phyloP scores from a whole-genome alignment of 2,329 filamentous ascomycete species.

The Fusarium scirpi region DNA sequence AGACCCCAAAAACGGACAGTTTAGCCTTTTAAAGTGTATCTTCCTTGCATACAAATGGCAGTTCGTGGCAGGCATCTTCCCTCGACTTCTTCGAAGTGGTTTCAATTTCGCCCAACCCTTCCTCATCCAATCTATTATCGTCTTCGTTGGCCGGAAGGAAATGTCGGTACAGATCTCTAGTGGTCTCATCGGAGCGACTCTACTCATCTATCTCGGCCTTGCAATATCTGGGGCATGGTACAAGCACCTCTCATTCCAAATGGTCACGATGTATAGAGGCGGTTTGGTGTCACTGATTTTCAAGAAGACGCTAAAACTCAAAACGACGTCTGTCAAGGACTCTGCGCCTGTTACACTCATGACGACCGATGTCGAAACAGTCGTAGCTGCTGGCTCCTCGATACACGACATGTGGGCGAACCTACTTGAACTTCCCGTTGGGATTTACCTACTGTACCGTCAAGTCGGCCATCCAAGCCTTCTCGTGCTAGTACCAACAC shows the following conservation, averaged over 20 bases:
- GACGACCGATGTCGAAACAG: constrained; percentile 58
- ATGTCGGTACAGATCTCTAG: constrained; percentile 48
- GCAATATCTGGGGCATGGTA: constrained; percentile 52
- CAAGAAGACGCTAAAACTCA: constrained; percentile 56
- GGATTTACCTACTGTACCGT: constrained; percentile 52
- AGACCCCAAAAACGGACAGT: constrained; percentile 38
- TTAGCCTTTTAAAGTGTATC: constrained; percentile 44
- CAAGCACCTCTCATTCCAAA: constrained; percentile 52
- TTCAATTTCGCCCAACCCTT: constrained; percentile 61
- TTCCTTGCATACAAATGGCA: constrained; percentile 48
- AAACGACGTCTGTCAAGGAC: constrained; percentile 50
- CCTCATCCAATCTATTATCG: constrained; percentile 54
- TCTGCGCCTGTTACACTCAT: constrained; percentile 59
- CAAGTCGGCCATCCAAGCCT: constrained; percentile 51
- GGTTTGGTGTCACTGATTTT: constrained; percentile 61
- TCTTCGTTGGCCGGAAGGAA: constrained; percentile 48
- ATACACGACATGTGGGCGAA: constrained; percentile 56
- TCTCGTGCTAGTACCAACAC: constrained; percentile 47
- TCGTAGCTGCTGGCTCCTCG: constrained; percentile 43
- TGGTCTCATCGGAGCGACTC: constrained; percentile 57
- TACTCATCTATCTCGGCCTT: constrained; percentile 57
- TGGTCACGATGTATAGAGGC: constrained; percentile 53
- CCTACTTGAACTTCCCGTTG: constrained; percentile 54
- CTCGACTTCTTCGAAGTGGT: constrained; percentile 54
- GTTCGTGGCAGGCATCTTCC: constrained; percentile 50